These are phyloP conservation scores for Galeopsis tetrahit DNA, from an alignment of 257 asterid species.

Conservation along the genomic window DNA sequence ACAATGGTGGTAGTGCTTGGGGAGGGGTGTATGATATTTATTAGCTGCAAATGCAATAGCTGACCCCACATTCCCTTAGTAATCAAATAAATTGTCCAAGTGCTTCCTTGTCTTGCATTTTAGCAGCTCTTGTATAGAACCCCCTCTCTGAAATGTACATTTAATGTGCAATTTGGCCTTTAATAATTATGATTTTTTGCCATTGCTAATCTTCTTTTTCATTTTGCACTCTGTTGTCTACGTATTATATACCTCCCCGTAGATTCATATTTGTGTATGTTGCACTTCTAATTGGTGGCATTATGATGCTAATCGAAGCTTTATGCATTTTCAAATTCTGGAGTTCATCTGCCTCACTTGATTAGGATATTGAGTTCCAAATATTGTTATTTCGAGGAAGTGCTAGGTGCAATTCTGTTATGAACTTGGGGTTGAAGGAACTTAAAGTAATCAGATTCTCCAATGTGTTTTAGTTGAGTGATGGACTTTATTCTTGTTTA, in stretches of 20 bases:
- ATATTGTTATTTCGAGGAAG: not conserved
- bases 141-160: not conserved
- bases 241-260: not conserved
- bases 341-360: not conserved
- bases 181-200: not conserved
- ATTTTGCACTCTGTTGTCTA: constrained; percentile 1
- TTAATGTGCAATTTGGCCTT: not conserved
- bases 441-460: not conserved
- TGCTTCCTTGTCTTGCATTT: not conserved
- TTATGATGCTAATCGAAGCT: not conserved
- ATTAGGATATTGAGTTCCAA: not conserved
- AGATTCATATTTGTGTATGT: not conserved
- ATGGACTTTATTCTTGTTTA: not conserved
- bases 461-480: not conserved
- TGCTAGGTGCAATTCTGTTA: not conserved
- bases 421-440: not conserved
- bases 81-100: not conserved
- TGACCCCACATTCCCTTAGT: not conserved
- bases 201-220: not conserved
- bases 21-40: constrained; percentile 46
- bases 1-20: constrained; percentile 36
- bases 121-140: not conserved
- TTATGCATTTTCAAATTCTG: not conserved
- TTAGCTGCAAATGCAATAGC: constrained; percentile 26
- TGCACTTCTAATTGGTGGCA: not conserved